Evolutionary conservation across 352 stramenopile species (phyloP), one percentile per base, ranked within the genome.

Genomic region (Phytophthora lateralis): DNA sequence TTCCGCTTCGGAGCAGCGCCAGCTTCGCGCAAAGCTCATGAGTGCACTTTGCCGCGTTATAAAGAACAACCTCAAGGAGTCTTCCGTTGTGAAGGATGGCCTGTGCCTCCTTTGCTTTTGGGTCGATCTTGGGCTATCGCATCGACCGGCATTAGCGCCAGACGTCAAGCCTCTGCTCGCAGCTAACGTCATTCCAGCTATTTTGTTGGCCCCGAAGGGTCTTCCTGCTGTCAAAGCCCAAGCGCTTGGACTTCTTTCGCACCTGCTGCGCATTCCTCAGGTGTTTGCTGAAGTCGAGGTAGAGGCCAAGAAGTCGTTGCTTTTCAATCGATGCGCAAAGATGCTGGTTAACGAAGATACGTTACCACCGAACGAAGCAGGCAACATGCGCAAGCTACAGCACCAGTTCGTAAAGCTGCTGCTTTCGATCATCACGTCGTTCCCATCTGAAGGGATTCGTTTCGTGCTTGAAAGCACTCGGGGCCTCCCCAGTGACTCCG

Each of bases 391-490:
- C 12, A 60, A 29, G n/a, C 65, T 93, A 27, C 78, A 89, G 48
- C 72, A 78, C 15, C 51, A 88, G 37, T 72, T 91, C 15, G 68
- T 91, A 8, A 82, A 81, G 42, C 44, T 91, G 8, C 71, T 93
- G 48, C 42, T 89, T 1, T 73, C 71, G 9, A 78, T 90, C 37
- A 62, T 77, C 8, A 73, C 80, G 34, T 76, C 66, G 5, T 88
- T 85, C 35, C 84, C 84, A 14, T 85, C 79, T 0, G 74, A 70
- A 21, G 84, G 84, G 6, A 76, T 88, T 42, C 75, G 81, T 7
- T 90, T 91, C 15, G 80, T 91, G 44, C 71, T 93, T 3, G 78
- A 90, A 44, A 86, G 74, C 54, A 91, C 84, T n/a, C 75, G 73
- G 27, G 84, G 76, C 4, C 60, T 76, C 6, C 46, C 68, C 0